Conservation (phyloP, 441 rosid genomes). For the Arabidopsis hybrid region DNA sequence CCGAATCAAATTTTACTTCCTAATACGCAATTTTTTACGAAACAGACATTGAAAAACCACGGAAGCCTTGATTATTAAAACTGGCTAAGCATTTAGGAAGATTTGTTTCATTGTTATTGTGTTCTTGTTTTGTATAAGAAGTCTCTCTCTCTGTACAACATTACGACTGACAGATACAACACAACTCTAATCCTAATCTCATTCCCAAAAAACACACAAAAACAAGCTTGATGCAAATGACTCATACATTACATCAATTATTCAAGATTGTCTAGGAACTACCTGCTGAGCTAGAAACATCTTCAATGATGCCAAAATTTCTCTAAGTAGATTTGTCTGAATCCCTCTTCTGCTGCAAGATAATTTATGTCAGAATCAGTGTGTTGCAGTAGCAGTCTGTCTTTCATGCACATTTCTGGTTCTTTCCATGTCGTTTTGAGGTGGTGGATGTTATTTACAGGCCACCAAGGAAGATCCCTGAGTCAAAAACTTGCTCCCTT, state of each 20-base stretch:
- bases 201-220: background rate
- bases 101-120: background rate
- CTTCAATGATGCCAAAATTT: conserved; percentile 9
- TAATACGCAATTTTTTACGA: too few relatives aligned
- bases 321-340: conserved; percentile 2
- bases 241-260: conserved; percentile 22
- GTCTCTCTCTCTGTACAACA: conserved; percentile 40
- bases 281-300: conserved; percentile 6
- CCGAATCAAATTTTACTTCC: too few relatives aligned
- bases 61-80: too few relatives aligned
- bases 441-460: conserved; percentile 30
- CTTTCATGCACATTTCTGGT: conserved; percentile 14
- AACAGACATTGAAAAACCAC: too few relatives aligned
- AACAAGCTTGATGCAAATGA: conserved; percentile 20
- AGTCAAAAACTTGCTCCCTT: conserved; percentile 23
- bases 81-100: too few relatives aligned
- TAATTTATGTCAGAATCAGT: conserved; percentile 22
- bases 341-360: conserved; percentile 29
- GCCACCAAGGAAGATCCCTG: conserved; percentile 34
- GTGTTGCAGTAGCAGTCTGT: conserved; percentile 8
- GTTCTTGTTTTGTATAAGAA: conserved; percentile 37
- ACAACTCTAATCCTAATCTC: conserved; percentile 34
- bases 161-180: conserved; percentile 23
- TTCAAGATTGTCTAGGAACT: conserved; percentile 13
- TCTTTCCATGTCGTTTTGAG: conserved; percentile 1